Conservation (phyloP, 306 rosid genomes). For the Begonia peltatifolia region DNA sequence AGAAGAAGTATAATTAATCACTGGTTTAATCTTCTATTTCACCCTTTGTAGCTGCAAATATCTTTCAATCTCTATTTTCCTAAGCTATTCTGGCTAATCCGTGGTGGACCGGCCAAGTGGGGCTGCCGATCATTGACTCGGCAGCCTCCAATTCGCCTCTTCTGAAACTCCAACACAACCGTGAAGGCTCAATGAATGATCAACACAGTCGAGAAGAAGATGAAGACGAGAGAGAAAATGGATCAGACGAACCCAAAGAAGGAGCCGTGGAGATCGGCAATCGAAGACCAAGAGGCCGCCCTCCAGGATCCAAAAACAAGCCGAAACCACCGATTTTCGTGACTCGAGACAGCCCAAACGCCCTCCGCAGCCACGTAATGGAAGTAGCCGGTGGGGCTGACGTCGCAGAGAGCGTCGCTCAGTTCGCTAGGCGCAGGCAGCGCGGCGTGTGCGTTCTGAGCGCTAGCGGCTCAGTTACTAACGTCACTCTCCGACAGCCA, state of each 20-base stretch:
- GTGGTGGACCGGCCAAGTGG: slow-evolving; percentile 1
- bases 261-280: not conserved
- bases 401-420: not conserved
- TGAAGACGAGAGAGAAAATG: not conserved
- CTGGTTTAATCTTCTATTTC: no score
- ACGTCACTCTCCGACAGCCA: no score
- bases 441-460: no score
- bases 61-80: not conserved
- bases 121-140: not conserved
- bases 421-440: not conserved
- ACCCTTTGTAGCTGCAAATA: no score
- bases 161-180: not conserved
- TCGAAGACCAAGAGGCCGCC: not conserved
- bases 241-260: not conserved
- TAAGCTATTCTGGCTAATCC: not conserved
- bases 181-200: not conserved
- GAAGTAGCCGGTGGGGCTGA: slow-evolving; percentile 1
- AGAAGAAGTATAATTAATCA: no score
- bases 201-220: not conserved
- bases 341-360: slow-evolving; percentile 1
- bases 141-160: not conserved
- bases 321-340: no score
- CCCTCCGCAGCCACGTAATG: slow-evolving; percentile 1
- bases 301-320: no score
- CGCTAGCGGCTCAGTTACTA: no score